Evolutionary conservation across 176 grass and related monocot species (phyloP), one percentile per base, ranked within the genome.

Genomic region (Otatea glauca): DNA sequence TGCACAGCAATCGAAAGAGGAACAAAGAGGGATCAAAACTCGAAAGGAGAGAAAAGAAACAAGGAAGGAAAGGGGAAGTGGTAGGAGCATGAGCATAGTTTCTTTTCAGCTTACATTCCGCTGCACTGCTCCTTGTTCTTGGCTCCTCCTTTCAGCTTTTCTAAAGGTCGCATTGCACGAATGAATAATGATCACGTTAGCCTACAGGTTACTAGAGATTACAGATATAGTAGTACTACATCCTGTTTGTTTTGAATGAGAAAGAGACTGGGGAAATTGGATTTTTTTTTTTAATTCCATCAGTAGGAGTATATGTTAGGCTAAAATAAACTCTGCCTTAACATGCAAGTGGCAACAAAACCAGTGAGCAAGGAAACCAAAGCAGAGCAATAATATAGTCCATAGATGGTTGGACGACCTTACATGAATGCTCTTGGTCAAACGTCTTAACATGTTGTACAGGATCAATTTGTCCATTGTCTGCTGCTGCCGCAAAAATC

Each of bases 21-120:
- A 67, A 70, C 8, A 23, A 67, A 21, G 35, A 20, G 61, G 16
- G 13, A 81, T 81, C n/a, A 51, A 29, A 76, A 89, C 42, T 9
- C 42, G 9, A 8, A 8, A 76, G 66, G 9, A 35, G 75, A 35
- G 50, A 62, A 62, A 74, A 74, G 68, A 20, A 7, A 7, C 12
- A 27, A 0, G 7, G 5, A 15, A 24, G 62, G 37, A 43, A 12
- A 51, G 21, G 20, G 7, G 18, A 13, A 20, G 41, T 16, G 70
- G 69, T 9, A 72, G 17, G 18, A 43, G 65, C 23, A 53, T 17
- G 23, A 48, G 79, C 66, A 51, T 76, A 42, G 61, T 65, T 63
- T 89, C 82, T 81, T 76, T 86, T 86, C 78, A 72, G 65, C 88
- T 89, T 86, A 77, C 86, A 86, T 77, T 90, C 78, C 66, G 10